Conservation (phyloP, 345 rosid genomes). For the Brassica juncea region DNA sequence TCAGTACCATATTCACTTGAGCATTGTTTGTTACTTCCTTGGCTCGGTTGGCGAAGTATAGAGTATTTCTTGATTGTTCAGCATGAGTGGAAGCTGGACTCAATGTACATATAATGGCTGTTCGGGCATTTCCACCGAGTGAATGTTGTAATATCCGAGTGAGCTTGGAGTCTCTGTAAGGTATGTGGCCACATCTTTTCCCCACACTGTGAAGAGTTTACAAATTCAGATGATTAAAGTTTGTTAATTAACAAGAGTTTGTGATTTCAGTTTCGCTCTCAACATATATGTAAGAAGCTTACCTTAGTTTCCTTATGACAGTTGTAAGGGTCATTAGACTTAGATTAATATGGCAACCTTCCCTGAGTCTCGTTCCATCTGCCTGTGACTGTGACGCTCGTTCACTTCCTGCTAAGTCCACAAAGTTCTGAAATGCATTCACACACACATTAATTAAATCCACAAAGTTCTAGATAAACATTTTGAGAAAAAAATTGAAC, state of each 20-base stretch:
- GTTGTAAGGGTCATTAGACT: conserved; percentile 99
- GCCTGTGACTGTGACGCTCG: conserved; percentile 97
- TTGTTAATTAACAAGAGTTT: neutral
- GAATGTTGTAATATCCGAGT: conserved; percentile 98
- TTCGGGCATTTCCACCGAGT: conserved; percentile 98
- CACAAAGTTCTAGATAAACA: conserved; percentile 49
- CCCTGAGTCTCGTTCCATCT: conserved; percentile 94
- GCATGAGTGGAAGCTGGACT: conserved; percentile 90
- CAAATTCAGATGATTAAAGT: conserved; percentile 10
- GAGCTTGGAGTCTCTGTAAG: conserved; percentile 96
- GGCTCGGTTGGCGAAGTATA: conserved; percentile 91
- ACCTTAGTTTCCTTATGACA: conserved; percentile 97
- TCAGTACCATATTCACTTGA: conserved; percentile 88
- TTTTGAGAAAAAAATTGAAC: neutral
- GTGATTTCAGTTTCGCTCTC: neutral
- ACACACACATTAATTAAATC: conserved; percentile 46
- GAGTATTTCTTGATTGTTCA: conserved; percentile 98
- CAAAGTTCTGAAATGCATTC: conserved; percentile 76
- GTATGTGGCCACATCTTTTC: conserved; percentile 90
- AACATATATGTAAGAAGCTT: conserved; percentile 17
- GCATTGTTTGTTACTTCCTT: conserved; percentile 99
- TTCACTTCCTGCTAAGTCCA: conserved; percentile 99
- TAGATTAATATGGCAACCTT: conserved; percentile 99
- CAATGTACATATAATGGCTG: conserved; percentile 93
- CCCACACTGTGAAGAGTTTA: conserved; percentile 64